Percentiles rank a stretch among this genome's conserved stretches.
These are phyloP conservation scores for Citropsis articulata DNA, from an alignment of 345 rosid species.

Conservation along the genomic window DNA sequence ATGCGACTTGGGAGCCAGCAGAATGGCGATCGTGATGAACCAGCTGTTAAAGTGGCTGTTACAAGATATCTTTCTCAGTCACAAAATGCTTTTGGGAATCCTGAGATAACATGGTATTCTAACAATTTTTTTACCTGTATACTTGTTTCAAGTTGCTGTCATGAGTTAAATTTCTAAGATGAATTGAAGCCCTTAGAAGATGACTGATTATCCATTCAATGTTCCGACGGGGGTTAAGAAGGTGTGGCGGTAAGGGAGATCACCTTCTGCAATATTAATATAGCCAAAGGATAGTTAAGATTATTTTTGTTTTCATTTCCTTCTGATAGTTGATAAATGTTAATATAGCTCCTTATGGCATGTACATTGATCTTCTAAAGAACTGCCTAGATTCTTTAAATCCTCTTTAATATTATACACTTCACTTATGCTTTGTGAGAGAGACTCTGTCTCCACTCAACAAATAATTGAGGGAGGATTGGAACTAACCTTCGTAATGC, in stretches of 20 bases:
- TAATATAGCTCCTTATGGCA: background rate
- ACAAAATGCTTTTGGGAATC: conserved; percentile 12
- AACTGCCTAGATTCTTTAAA: too few relatives aligned
- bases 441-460: too few relatives aligned
- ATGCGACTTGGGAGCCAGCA: conserved; percentile 9
- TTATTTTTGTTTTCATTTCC: background rate
- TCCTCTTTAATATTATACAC: too few relatives aligned
- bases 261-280: background rate
- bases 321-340: background rate
- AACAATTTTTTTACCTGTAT: background rate
- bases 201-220: background rate
- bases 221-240: background rate
- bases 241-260: background rate
- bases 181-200: background rate
- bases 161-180: background rate
- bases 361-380: too few relatives aligned
- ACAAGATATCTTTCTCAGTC: conserved; percentile 9
- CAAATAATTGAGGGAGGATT: too few relatives aligned
- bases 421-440: too few relatives aligned
- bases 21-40: background rate
- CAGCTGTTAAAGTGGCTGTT: conserved; percentile 1
- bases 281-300: background rate
- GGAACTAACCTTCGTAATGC: fast-evolving
- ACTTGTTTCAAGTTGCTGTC: background rate
- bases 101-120: conserved; percentile 20